Conservation (phyloP, 2,329 filamentous ascomycete genomes). For the Penicillium sp. region DNA sequence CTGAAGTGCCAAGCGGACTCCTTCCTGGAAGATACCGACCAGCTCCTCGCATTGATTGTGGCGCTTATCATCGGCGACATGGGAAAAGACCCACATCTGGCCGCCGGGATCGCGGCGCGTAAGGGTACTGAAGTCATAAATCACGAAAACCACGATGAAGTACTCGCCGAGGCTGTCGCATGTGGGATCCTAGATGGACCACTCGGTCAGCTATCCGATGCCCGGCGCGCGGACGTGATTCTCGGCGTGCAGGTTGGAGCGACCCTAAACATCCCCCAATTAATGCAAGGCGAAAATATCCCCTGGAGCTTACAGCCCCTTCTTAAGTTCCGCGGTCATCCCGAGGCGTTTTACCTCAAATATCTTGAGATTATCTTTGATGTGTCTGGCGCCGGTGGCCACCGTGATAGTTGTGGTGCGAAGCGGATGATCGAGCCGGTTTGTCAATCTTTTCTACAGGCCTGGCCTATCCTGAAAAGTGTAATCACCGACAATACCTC, state of each 20-base stretch:
- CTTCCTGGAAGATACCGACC: not conserved
- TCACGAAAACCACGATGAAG: not conserved
- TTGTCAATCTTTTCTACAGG: not conserved
- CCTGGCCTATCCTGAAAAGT: not conserved
- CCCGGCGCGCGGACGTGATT: not conserved
- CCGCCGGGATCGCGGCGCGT: not conserved
- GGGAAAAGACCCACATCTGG: not conserved
- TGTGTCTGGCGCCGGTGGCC: not conserved
- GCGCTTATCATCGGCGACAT: not conserved
- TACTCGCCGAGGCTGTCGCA: not conserved
- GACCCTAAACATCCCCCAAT: not conserved
- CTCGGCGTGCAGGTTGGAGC: not conserved
- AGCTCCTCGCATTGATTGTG: not conserved
- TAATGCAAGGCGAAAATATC: not conserved
- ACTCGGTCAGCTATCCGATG: not conserved
- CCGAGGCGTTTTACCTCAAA: not conserved
- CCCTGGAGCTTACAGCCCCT: not conserved
- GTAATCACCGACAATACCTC: not conserved
- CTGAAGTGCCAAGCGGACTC: not conserved
- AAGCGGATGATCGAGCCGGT: slow-evolving; percentile 1
- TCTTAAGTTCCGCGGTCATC: not conserved
- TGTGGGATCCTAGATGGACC: not conserved
- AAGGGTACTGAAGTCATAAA: not conserved
- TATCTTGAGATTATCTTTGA: not conserved
- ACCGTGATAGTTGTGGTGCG: not conserved